A percentile compares a stretch with the other conserved stretches of the same genome.
These are phyloP conservation scores for Trichopus zeylanicus DNA, from an alignment of 116 monocot species.

Conservation along the genomic window DNA sequence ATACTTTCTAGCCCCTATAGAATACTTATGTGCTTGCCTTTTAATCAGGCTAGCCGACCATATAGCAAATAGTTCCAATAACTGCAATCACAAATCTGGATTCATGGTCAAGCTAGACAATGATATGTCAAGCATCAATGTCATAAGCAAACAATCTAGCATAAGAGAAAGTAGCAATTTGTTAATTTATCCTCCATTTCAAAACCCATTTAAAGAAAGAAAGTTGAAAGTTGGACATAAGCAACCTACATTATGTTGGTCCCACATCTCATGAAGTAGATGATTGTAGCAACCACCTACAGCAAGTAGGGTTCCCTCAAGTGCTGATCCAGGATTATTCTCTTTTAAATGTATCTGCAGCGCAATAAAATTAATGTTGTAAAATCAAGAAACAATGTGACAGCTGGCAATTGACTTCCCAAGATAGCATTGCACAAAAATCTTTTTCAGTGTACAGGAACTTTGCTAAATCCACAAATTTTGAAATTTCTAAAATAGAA, in stretches of 20 bases:
- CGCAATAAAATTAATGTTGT: slow-evolving; percentile 2
- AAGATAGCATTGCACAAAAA: too few relatives aligned
- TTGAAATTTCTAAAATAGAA: neutral
- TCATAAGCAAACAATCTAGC: too few relatives aligned
- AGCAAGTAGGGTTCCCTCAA: slow-evolving; percentile 66
- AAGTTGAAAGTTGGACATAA: neutral
- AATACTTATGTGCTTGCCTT: too few relatives aligned
- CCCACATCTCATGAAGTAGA: slow-evolving; percentile 61
- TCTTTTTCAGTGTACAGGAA: too few relatives aligned
- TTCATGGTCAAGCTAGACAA: too few relatives aligned
- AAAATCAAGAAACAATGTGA: neutral
- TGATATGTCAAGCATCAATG: too few relatives aligned
- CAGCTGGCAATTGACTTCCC: neutral
- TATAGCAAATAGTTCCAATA: too few relatives aligned
- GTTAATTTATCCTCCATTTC: neutral
- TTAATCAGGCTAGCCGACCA: too few relatives aligned
- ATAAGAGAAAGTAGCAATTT: neutral
- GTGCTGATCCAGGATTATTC: slow-evolving; percentile 33
- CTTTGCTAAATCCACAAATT: too few relatives aligned
- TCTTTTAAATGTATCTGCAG: slow-evolving; percentile 80
- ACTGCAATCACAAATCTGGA: too few relatives aligned
- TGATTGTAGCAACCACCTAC: slow-evolving; percentile 90
- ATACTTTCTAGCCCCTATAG: too few relatives aligned
- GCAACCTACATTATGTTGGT: slow-evolving; percentile 44
- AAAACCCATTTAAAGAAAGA: neutral